Conservation (phyloP, 2,329 filamentous ascomycete species). For the Colletotrichum sidae region DNA sequence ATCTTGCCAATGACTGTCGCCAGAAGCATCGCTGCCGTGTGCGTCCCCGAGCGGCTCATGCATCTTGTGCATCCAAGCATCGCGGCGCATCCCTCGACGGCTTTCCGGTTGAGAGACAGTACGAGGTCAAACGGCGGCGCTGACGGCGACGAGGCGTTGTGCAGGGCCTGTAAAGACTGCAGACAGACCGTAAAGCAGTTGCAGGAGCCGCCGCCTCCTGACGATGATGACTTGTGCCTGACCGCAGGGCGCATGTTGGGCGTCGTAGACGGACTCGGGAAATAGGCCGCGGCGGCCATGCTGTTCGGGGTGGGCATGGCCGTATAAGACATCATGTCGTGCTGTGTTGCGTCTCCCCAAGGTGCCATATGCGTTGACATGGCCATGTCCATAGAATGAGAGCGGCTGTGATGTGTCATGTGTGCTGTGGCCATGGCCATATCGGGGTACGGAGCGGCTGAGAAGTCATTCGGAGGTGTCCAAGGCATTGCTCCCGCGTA, state of each 20-base stretch:
- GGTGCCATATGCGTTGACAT: constrained; percentile 43
- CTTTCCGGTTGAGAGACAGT: constrained; percentile 58
- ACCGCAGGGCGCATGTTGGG: constrained; percentile 48
- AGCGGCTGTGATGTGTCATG: constrained; percentile 45
- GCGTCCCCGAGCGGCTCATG: constrained; percentile 55
- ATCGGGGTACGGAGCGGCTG: constrained; percentile 47
- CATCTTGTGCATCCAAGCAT: constrained; percentile 60
- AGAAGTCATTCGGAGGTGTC: constrained; percentile 52
- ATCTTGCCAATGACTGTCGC: constrained; percentile 62
- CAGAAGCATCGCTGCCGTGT: constrained; percentile 61
- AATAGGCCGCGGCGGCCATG: constrained; percentile 49
- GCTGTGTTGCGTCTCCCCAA: constrained; percentile 44
- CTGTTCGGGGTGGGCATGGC: constrained; percentile 50
- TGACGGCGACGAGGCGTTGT: constrained; percentile 54
- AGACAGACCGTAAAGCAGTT: constrained; percentile 60
- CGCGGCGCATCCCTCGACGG: constrained; percentile 59
- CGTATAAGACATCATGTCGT: constrained; percentile 49
- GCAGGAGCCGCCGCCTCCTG: constrained; percentile 48
- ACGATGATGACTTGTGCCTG: constrained; percentile 39
- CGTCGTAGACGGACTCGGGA: constrained; percentile 54
- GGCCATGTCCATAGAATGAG: constrained; percentile 51
- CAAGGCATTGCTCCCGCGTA: constrained; percentile 53
- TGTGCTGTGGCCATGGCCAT: constrained; percentile 45
- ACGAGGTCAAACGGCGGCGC: constrained; percentile 57
- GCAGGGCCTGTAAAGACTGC: constrained; percentile 59